A percentile compares a stretch with the other conserved stretches of the same genome.
phyloP scores from a whole-genome alignment of 805 yeast genomes.

The Metschnikowia lochheadii region DNA sequence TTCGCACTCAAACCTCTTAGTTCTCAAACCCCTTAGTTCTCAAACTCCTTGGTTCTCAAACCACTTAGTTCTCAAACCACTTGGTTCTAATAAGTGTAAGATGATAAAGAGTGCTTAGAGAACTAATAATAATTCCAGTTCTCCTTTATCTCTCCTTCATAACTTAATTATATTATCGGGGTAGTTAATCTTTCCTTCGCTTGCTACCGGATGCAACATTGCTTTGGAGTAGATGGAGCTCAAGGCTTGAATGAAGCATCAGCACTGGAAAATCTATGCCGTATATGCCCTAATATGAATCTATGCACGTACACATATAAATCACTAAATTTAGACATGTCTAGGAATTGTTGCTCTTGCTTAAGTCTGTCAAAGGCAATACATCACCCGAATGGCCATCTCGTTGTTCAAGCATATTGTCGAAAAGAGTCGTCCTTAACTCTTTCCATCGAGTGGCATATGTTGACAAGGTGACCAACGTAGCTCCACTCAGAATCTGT shows the following conservation, averaged over 20 bases:
- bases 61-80: too few species aligned
- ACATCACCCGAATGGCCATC: constrained; percentile 22
- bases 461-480: constrained; percentile 78
- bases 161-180: too few species aligned
- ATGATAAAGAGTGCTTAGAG: too few species aligned
- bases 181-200: too few species aligned
- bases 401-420: constrained; percentile 63
- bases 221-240: background rate
- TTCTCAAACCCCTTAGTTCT: too few species aligned
- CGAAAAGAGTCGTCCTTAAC: constrained; percentile 83
- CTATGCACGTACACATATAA: background rate
- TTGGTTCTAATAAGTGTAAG: too few species aligned
- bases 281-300: background rate
- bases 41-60: too few species aligned
- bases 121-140: too few species aligned
- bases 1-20: too few species aligned
- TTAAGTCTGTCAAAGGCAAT: constrained; percentile 4
- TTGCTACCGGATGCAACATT: constrained; percentile 11
- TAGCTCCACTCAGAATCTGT: constrained; percentile 61
- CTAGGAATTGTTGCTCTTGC: background rate
- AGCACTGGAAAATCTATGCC: too few species aligned
- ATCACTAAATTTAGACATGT: background rate
- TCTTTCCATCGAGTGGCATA: constrained; percentile 93
- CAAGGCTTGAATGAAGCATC: too few species aligned
- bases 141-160: too few species aligned